These are phyloP conservation scores for Aspergillus puulaauensis DNA, from an alignment of 2,329 filamentous ascomycete genomes.

Conservation along the genomic window DNA sequence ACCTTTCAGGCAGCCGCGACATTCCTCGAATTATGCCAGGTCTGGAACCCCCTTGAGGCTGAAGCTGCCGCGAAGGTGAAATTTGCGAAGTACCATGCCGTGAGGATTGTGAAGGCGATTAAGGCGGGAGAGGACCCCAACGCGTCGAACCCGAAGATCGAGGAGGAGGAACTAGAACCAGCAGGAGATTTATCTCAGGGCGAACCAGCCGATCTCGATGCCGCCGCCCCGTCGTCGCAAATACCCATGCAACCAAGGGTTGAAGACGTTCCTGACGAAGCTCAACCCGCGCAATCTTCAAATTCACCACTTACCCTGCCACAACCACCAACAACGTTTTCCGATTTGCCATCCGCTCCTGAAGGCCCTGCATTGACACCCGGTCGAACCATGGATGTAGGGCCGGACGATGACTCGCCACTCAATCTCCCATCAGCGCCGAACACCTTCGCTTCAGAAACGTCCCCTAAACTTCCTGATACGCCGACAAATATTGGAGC, in stretches of 20 bases:
- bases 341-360: constrained; percentile 25
- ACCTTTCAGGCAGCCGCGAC: constrained; percentile 91
- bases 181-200: constrained; percentile 55
- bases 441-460: constrained; percentile 31
- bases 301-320: constrained; percentile 43
- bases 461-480: constrained; percentile 32
- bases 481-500: constrained; percentile 25
- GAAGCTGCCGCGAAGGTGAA: constrained; percentile 86
- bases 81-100: constrained; percentile 93
- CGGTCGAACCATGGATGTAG: constrained; percentile 34
- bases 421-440: constrained; percentile 42
- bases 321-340: constrained; percentile 20
- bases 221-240: constrained; percentile 45
- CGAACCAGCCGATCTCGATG: constrained; percentile 64
- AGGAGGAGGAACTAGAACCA: constrained; percentile 49
- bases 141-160: constrained; percentile 73
- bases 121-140: constrained; percentile 92
- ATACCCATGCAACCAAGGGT: constrained; percentile 53
- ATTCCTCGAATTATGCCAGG: constrained; percentile 82
- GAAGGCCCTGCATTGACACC: constrained; percentile 24
- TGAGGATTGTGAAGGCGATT: constrained; percentile 85
- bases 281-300: constrained; percentile 47
- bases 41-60: constrained; percentile 74
- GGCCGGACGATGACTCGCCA: constrained; percentile 29
- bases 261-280: constrained; percentile 61